A percentile compares a stretch with the other conserved stretches of the same genome.
These are phyloP conservation scores for Schizophyllum commune DNA, from an alignment of 1,284 basidiomycete genomes.

Conservation along the genomic window DNA sequence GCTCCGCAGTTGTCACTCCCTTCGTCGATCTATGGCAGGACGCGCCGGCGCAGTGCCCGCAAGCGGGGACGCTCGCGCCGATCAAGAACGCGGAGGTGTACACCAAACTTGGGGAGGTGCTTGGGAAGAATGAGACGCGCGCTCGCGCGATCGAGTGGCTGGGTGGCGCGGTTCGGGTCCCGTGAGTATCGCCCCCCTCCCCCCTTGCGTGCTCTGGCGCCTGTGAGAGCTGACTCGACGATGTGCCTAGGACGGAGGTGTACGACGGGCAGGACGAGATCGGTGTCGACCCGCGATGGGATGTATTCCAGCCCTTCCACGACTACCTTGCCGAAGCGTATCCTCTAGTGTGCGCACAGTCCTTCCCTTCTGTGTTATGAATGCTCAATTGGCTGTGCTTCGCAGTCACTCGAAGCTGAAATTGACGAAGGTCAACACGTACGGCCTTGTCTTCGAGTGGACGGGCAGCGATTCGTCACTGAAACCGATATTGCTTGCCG, in stretches of 20 bases:
- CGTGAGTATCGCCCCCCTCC: too few species aligned
- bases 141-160: constrained; percentile 43
- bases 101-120: constrained; percentile 29
- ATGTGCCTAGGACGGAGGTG: constrained; percentile 33
- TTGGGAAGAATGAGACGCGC: constrained; percentile 37
- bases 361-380: not conserved
- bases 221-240: not conserved
- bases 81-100: constrained; percentile 33
- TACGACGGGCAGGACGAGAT: constrained; percentile 36
- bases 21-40: not conserved
- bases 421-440: constrained; percentile 55
- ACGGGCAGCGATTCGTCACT: constrained; percentile 49
- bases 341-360: constrained; percentile 35
- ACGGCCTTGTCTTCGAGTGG: constrained; percentile 66
- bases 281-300: constrained; percentile 44
- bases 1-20: not conserved
- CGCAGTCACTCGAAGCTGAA: constrained; percentile 45
- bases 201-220: constrained; percentile 17
- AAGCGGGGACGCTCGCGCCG: constrained; percentile 36
- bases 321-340: constrained; percentile 37
- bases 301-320: constrained; percentile 41
- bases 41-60: constrained; percentile 29
- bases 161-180: constrained; percentile 40
- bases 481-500: constrained; percentile 62
- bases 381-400: not conserved